These are phyloP conservation scores for Leptographium radiaticola DNA, from an alignment of 2,329 filamentous ascomycete species.

Conservation along the genomic window DNA sequence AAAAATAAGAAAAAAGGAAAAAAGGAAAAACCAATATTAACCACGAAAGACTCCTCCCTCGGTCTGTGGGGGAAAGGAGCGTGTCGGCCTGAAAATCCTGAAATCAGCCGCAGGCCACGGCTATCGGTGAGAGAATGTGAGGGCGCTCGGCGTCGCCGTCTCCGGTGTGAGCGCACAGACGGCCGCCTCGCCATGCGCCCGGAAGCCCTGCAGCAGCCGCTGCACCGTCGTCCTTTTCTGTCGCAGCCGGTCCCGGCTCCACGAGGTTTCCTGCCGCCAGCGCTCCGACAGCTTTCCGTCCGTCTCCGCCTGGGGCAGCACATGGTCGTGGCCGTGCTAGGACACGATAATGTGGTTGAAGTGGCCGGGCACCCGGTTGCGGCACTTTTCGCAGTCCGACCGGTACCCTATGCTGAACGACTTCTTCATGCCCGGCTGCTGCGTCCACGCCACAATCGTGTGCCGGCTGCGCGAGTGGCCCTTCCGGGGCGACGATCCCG, in stretches of 20 bases:
- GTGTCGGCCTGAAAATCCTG: no score
- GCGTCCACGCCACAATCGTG: constrained; percentile 47
- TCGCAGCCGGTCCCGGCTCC: background rate
- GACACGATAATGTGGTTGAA: constrained; percentile 68
- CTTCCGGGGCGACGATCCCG: constrained; percentile 30
- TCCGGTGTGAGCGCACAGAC: background rate
- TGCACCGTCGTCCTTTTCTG: background rate
- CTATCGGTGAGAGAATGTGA: no score
- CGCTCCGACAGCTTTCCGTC: background rate
- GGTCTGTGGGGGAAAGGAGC: no score
- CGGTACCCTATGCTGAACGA: constrained; percentile 69
- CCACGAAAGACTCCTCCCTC: background rate
- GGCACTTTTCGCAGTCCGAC: constrained; percentile 67
- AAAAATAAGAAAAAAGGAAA: background rate
- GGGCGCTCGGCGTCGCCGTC: background rate
- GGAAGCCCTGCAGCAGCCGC: background rate
- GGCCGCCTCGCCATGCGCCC: background rate
- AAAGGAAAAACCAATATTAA: background rate
- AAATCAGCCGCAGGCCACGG: no score
- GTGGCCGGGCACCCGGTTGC: constrained; percentile 60
- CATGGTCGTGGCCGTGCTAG: constrained; percentile 21
- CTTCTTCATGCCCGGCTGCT: constrained; percentile 51
- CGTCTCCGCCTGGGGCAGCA: background rate
- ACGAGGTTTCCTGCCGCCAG: background rate
- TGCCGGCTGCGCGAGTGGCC: constrained; percentile 47